Evolutionary conservation across 176 grass and related monocot genomes (phyloP).

Genomic region (Musa schizocarpa): DNA sequence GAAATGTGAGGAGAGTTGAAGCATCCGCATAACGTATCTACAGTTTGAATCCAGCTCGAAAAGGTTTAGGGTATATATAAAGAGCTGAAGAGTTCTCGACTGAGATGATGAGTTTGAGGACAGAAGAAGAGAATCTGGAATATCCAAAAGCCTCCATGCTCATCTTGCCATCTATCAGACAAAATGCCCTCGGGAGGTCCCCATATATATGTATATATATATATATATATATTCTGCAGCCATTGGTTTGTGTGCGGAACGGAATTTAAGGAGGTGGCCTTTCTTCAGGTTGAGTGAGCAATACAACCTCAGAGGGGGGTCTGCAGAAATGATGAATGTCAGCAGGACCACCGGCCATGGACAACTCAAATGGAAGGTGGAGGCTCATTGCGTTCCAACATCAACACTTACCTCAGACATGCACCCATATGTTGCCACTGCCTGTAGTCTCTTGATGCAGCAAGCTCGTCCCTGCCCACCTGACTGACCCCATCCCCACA

Average conservation of each 20-base stretch:
- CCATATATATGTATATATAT: not conserved
- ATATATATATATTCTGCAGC: not conserved
- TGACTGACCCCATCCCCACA: not conserved
- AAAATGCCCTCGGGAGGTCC: not conserved
- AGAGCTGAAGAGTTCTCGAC: not conserved
- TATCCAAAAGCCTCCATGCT: not conserved
- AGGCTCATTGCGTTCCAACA: not conserved
- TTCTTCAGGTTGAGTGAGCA: not conserved
- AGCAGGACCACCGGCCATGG: not conserved
- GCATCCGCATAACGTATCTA: not conserved
- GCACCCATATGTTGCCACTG: not conserved
- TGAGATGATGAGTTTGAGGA: not conserved
- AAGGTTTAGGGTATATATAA: not conserved
- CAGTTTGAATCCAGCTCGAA: not conserved
- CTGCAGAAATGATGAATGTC: constrained; percentile 1
- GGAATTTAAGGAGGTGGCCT: not conserved
- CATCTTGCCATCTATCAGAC: not conserved
- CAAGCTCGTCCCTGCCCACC: not conserved
- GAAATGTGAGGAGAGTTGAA: no score
- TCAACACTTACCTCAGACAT: not conserved
- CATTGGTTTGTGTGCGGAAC: not conserved
- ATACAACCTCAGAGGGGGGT: not conserved
- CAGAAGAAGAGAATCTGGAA: not conserved
- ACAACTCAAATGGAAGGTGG: not conserved
- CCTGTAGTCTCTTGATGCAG: not conserved